These are phyloP conservation scores for baker's yeast (Saccharomyces cerevisiae) DNA, from an alignment of 805 yeast species.

Conservation along the genomic window DNA sequence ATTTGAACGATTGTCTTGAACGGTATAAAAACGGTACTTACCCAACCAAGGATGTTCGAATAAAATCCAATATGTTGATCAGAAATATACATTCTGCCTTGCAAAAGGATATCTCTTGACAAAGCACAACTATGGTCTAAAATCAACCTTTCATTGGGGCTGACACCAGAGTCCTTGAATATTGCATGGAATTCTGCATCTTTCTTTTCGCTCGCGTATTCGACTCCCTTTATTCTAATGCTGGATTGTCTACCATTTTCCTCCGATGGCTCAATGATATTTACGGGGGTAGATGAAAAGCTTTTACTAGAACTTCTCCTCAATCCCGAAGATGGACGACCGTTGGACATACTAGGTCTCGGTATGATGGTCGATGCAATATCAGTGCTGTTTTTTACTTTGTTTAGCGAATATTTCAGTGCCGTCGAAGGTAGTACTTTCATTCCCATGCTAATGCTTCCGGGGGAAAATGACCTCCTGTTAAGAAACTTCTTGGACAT, in stretches of 20 bases:
- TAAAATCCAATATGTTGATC: constrained; percentile 52
- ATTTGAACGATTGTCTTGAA: constrained; percentile 54
- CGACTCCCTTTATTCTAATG: constrained; percentile 17
- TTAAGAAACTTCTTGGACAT: constrained; percentile 20
- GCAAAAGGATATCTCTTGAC: constrained; percentile 56
- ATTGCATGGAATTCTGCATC: constrained; percentile 53
- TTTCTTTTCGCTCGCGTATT: constrained; percentile 41
- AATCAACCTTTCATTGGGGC: constrained; percentile 43
- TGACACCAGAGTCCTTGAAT: constrained; percentile 42
- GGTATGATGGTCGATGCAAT: neutral
- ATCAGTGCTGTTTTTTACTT: constrained; percentile 8
- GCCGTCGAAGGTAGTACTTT: constrained; percentile 12
- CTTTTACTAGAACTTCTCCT: neutral
- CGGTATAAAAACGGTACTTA: constrained; percentile 50
- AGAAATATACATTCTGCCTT: constrained; percentile 55
- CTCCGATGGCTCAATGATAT: constrained; percentile 9
- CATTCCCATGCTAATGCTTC: constrained; percentile 13
- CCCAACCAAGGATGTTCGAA: constrained; percentile 61
- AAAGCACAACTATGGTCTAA: constrained; percentile 60
- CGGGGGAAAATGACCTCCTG: constrained; percentile 27
- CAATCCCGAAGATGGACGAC: neutral
- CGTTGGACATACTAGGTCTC: neutral
- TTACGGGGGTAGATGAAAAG: neutral
- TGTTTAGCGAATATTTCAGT: constrained; percentile 11
- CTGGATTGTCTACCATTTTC: constrained; percentile 12